phyloP scores from a whole-genome alignment of 257 asterid species.

The Solanum neorickii region DNA sequence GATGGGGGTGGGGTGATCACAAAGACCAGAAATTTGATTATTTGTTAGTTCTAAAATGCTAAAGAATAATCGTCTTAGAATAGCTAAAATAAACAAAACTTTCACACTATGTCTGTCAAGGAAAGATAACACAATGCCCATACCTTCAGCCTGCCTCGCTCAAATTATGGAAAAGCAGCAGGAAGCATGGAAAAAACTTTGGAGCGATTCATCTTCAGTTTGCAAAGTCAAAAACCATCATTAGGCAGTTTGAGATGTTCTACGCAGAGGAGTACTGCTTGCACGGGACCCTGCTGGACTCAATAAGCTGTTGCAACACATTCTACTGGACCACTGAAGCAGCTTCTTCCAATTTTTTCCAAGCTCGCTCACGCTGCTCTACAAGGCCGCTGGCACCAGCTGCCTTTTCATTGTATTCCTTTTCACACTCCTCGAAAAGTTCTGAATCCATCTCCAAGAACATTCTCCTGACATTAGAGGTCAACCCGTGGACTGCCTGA shows the following conservation, averaged over 20 bases:
- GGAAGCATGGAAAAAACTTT: background rate
- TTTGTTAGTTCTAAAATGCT: background rate
- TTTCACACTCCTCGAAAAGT: slow-evolving; percentile 69
- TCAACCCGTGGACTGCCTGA: slow-evolving; percentile 71
- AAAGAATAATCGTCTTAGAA: background rate
- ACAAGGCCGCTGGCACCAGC: slow-evolving; percentile 38
- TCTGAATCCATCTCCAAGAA: slow-evolving; percentile 77
- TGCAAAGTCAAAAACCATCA: background rate
- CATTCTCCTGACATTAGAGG: slow-evolving; percentile 71
- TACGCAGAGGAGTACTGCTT: background rate
- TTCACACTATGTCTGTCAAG: background rate
- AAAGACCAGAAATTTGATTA: background rate
- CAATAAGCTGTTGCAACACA: background rate
- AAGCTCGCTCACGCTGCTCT: slow-evolving; percentile 41
- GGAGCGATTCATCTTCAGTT: background rate
- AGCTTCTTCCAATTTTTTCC: slow-evolving; percentile 81
- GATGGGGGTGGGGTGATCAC: background rate
- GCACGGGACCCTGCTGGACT: background rate
- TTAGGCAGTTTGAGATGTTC: background rate
- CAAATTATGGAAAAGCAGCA: background rate
- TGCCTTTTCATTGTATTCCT: slow-evolving; percentile 45
- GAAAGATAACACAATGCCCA: background rate
- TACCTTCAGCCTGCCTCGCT: background rate
- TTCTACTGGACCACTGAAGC: slow-evolving; percentile 23
- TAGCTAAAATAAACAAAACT: background rate